Evolutionary conservation across 2,329 filamentous ascomycete genomes (phyloP).

Genomic region (Microdochium bolleyi): DNA sequence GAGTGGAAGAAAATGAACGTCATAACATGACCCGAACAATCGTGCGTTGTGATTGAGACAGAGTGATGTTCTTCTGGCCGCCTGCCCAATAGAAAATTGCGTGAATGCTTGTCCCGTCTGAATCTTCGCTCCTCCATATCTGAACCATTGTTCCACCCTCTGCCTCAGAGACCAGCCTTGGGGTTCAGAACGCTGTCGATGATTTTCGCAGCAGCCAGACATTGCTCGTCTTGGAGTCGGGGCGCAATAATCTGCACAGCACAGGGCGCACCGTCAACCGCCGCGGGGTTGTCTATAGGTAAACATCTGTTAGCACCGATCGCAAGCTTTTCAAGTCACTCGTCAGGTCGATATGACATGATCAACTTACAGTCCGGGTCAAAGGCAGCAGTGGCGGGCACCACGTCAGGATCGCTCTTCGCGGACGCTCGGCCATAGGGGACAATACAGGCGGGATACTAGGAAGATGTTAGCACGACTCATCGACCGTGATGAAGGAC

Average conservation of each 20-base stretch:
- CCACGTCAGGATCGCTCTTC: neutral
- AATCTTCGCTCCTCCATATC: too few species aligned
- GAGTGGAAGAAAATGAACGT: too few species aligned
- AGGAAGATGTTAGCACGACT: neutral
- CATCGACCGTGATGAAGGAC: too few species aligned
- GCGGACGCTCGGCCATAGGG: neutral
- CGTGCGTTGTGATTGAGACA: too few species aligned
- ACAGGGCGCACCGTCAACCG: neutral
- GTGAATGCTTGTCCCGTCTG: too few species aligned
- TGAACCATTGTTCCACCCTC: too few species aligned
- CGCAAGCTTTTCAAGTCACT: too few species aligned
- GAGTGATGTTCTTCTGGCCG: too few species aligned
- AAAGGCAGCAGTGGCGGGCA: neutral
- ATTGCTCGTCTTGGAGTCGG: neutral
- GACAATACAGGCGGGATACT: neutral
- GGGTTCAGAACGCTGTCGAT: neutral
- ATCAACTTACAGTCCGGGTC: neutral
- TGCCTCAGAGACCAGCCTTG: too few species aligned
- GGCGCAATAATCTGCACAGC: neutral
- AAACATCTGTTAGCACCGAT: neutral
- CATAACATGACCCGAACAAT: too few species aligned
- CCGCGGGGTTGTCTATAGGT: neutral
- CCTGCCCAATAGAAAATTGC: too few species aligned
- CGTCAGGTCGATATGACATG: too few species aligned
- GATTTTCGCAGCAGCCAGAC: neutral